Conservation (phyloP, 306 rosid genomes). For the Cucumis hystrix region DNA sequence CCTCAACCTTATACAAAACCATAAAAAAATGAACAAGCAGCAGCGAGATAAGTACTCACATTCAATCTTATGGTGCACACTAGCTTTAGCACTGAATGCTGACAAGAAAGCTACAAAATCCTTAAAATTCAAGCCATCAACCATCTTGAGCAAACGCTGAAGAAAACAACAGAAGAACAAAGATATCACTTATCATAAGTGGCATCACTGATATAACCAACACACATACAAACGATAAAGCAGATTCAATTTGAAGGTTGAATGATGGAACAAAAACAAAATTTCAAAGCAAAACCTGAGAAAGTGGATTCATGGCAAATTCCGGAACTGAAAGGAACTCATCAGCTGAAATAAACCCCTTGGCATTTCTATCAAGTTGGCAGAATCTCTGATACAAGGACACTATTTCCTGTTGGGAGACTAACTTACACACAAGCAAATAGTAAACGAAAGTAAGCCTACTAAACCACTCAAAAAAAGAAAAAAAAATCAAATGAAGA, state of each 20-base stretch:
- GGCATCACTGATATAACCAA: neutral
- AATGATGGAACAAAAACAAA: neutral
- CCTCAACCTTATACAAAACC: neutral
- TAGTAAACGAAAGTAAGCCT: constrained; percentile 3
- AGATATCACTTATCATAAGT: constrained; percentile 8
- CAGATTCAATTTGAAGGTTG: neutral
- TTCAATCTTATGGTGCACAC: constrained; percentile 45
- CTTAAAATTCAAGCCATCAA: constrained; percentile 74
- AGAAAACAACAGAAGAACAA: constrained; percentile 12
- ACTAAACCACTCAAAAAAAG: neutral
- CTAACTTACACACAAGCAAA: constrained; percentile 20
- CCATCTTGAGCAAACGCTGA: constrained; percentile 82
- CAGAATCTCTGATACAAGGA: constrained; percentile 73
- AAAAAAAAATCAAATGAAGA: neutral
- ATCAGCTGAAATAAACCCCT: constrained; percentile 83
- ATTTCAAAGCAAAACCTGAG: constrained; percentile 39
- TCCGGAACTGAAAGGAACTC: constrained; percentile 93
- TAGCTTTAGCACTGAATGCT: constrained; percentile 67
- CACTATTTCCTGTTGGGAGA: constrained; percentile 87
- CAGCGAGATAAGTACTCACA: constrained; percentile 23
- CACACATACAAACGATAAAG: neutral
- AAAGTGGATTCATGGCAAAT: constrained; percentile 85
- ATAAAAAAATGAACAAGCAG: neutral
- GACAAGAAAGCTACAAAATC: constrained; percentile 89
- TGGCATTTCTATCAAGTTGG: constrained; percentile 83